phyloP scores from a whole-genome alignment of 148 eudicot species.

The Arbutus unedo region DNA sequence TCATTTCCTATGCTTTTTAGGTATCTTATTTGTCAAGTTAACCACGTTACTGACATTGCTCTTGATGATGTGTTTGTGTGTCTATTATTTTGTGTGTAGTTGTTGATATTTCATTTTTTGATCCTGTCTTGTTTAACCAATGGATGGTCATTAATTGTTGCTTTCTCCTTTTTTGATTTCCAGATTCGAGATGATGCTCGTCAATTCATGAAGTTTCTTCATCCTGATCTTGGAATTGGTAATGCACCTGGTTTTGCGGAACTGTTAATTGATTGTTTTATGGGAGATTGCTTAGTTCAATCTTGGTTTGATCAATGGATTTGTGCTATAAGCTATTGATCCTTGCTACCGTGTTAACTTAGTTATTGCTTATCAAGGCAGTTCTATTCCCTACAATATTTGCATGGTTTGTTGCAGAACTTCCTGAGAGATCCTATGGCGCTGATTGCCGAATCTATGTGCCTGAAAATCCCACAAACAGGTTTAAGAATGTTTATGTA shows the following conservation, averaged over 20 bases:
- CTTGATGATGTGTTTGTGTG: not conserved
- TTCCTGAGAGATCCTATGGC: slow-evolving; percentile 96
- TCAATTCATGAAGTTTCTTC: slow-evolving; percentile 88
- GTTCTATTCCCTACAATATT: not conserved
- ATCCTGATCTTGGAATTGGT: slow-evolving; percentile 95
- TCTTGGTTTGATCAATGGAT: slow-evolving; percentile 9
- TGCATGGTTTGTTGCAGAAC: slow-evolving; percentile 48
- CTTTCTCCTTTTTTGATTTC: slow-evolving; percentile 14
- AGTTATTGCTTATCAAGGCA: not conserved
- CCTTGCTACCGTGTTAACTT: slow-evolving; percentile 7
- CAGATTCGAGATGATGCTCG: slow-evolving; percentile 97
- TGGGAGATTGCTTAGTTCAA: slow-evolving; percentile 4
- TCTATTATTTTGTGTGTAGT: not conserved
- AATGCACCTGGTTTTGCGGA: slow-evolving; percentile 15
- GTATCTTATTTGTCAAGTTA: not conserved
- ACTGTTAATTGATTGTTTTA: not conserved
- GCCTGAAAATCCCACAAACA: slow-evolving; percentile 80
- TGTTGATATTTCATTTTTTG: not conserved
- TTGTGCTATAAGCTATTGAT: not conserved
- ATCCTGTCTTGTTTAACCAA: not conserved
- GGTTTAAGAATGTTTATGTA: slow-evolving; percentile 99
- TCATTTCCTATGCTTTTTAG: not conserved
- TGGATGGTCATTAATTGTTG: slow-evolving; percentile 6
- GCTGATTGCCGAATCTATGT: slow-evolving; percentile 89
- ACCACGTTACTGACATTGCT: not conserved